phyloP scores from a whole-genome alignment of 768 basidiomycete genomes.

The Rhodotorula taiwanensis region DNA sequence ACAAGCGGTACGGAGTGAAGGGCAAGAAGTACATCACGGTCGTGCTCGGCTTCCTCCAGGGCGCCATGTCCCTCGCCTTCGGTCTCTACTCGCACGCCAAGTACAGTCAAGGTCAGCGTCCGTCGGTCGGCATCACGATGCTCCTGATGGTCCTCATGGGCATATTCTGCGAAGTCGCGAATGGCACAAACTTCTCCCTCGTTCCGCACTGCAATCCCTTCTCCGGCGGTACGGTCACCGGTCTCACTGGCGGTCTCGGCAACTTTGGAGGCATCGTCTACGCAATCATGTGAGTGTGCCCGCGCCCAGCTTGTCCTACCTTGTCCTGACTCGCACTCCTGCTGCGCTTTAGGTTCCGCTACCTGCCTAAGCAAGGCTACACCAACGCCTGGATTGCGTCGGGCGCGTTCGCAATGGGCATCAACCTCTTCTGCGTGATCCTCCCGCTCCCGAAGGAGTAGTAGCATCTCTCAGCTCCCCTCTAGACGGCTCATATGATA shows the following conservation, averaged over 20 bases:
- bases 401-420: conserved; percentile 4
- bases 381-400: background rate
- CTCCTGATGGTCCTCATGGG: conserved; percentile 42
- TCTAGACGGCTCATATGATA: too few relatives aligned
- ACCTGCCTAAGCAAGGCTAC: background rate
- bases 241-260: conserved; percentile 48
- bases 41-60: conserved; percentile 50
- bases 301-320: too few relatives aligned
- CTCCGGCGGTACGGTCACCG: conserved; percentile 45
- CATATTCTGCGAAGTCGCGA: conserved; percentile 49
- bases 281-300: conserved; percentile 49
- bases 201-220: conserved; percentile 48
- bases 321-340: background rate
- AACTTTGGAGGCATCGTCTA: conserved; percentile 52
- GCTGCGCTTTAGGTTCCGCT: conserved; percentile 11
- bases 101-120: conserved; percentile 3
- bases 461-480: too few relatives aligned
- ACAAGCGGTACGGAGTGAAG: conserved; percentile 42
- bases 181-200: conserved; percentile 50
- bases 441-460: conserved; percentile 1
- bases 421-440: conserved; percentile 4
- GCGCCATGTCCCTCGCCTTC: conserved; percentile 49
- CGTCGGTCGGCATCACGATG: conserved; percentile 31
- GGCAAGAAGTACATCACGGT: conserved; percentile 54
- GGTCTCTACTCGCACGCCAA: conserved; percentile 44